A percentile compares a stretch with the other conserved stretches of the same genome.
Evolutionary conservation across 495 filamentous ascomycete genomes (phyloP).

Genomic region (Tuber magnatum): DNA sequence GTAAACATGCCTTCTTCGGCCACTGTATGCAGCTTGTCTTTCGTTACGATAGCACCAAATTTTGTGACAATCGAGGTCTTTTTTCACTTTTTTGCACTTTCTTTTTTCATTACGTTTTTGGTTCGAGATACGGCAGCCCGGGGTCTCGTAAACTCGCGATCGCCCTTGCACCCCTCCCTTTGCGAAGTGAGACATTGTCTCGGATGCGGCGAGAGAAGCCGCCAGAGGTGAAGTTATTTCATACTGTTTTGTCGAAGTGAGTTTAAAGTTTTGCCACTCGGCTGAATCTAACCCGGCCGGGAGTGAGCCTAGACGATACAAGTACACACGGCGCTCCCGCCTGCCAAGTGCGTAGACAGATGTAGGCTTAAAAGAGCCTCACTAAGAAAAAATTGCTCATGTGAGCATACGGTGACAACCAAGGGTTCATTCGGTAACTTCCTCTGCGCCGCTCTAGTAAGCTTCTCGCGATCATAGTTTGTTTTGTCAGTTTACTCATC

Average conservation of each 20-base stretch:
- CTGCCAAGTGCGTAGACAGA: background rate
- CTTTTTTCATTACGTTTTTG: background rate
- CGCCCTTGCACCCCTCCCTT: fast-evolving
- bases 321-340: background rate
- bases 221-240: background rate
- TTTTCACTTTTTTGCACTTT: background rate
- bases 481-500: background rate
- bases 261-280: background rate
- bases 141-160: background rate
- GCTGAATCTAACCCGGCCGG: background rate
- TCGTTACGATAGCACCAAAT: background rate
- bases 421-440: background rate
- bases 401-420: background rate
- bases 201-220: background rate
- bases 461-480: background rate
- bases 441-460: background rate
- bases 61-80: background rate
- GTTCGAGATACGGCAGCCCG: background rate
- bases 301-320: background rate
- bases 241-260: background rate
- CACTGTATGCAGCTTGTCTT: background rate
- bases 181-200: background rate
- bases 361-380: background rate
- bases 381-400: background rate
- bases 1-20: background rate